phyloP scores from a whole-genome alignment of 192 early-diverging fungal species.

The Powellomyces hirtus region DNA sequence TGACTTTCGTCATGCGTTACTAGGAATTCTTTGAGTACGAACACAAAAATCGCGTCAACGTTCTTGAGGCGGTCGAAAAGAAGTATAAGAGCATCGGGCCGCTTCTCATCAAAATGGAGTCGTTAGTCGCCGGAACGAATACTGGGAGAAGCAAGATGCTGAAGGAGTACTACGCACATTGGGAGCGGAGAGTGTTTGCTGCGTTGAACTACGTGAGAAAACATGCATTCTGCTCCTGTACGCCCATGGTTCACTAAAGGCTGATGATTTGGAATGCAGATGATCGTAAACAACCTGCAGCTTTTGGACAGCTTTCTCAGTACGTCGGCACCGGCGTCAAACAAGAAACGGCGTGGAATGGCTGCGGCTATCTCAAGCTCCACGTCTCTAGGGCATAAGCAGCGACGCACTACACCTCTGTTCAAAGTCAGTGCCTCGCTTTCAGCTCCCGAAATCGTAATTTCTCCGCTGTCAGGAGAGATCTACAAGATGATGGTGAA shows the following conservation, averaged over 20 bases:
- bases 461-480: conserved; percentile 52
- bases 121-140: conserved; percentile 61
- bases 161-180: conserved; percentile 59
- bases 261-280: conserved; percentile 26
- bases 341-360: conserved; percentile 1
- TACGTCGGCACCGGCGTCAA: not conserved
- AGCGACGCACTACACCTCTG: conserved; percentile 39
- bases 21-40: conserved; percentile 63
- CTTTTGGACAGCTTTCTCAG: conserved; percentile 43
- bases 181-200: conserved; percentile 53
- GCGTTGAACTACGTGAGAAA: conserved; percentile 49
- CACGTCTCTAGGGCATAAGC: conserved; percentile 7
- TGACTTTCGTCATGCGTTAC: not conserved
- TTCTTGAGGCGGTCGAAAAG: conserved; percentile 48
- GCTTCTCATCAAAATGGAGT: conserved; percentile 63
- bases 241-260: not conserved
- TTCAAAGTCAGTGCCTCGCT: conserved; percentile 58
- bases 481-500: conserved; percentile 66
- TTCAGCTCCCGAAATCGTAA: conserved; percentile 60
- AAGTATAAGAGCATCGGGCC: conserved; percentile 62
- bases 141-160: conserved; percentile 59
- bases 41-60: conserved; percentile 48
- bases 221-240: not conserved
- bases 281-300: conserved; percentile 57
- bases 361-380: not conserved